Percentiles rank a stretch among this genome's conserved stretches.
Conservation (phyloP, 2,329 filamentous ascomycete species). For the Colletotrichum horii region DNA sequence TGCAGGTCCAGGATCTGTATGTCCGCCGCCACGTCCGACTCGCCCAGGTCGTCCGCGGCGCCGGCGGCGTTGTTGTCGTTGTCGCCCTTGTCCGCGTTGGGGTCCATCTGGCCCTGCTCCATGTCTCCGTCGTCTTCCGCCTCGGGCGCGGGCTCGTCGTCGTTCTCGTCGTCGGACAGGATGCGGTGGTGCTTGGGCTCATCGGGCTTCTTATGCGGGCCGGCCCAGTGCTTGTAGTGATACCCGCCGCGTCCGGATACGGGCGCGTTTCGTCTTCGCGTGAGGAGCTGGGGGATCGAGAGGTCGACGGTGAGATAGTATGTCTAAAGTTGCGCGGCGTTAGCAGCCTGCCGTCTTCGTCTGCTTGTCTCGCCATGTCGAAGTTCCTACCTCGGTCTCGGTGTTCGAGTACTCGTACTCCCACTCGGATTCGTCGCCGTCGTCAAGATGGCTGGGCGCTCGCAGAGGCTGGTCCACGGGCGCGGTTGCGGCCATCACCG, state of each 20-base stretch:
- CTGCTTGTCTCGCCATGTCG: not conserved
- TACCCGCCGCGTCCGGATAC: slow-evolving; percentile 48
- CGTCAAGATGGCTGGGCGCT: slow-evolving; percentile 17
- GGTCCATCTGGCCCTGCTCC: slow-evolving; percentile 11
- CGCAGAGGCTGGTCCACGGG: not conserved
- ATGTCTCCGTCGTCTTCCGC: slow-evolving; percentile 32
- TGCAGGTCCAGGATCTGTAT: slow-evolving; percentile 88
- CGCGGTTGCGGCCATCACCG: not conserved
- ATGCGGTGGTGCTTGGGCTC: slow-evolving; percentile 23
- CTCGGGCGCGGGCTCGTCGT: slow-evolving; percentile 21
- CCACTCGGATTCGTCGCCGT: slow-evolving; percentile 65
- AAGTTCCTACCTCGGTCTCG: slow-evolving; percentile 59
- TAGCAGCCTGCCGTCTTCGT: not conserved
- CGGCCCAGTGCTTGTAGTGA: slow-evolving; percentile 46
- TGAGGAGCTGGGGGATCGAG: slow-evolving; percentile 62
- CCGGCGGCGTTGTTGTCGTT: not conserved
- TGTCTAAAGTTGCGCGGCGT: slow-evolving; percentile 46
- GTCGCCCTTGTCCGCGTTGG: slow-evolving; percentile 19
- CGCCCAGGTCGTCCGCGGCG: slow-evolving; percentile 24
- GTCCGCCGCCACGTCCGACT: slow-evolving; percentile 33
- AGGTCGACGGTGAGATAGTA: slow-evolving; percentile 70
- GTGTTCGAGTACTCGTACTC: slow-evolving; percentile 71
- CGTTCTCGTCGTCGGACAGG: slow-evolving; percentile 27
- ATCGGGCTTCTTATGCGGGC: slow-evolving; percentile 28
- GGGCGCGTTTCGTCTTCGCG: slow-evolving; percentile 30